Conservation (phyloP, 179 eudicot genomes). For the Drosera spatulata region DNA sequence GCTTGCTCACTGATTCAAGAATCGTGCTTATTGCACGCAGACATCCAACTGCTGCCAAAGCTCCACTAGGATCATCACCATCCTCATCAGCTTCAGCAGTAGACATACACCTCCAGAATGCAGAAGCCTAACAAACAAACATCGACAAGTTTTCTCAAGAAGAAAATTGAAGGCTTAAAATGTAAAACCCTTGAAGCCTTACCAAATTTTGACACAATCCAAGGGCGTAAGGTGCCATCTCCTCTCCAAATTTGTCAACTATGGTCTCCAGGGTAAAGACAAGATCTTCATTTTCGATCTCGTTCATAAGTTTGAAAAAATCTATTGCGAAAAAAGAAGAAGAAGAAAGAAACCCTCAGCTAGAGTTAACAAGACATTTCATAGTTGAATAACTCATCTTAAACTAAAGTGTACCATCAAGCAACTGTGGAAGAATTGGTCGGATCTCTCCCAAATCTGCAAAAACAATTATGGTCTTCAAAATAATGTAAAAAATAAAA, state of each 20-base stretch:
- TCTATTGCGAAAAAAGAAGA: conserved; percentile 26
- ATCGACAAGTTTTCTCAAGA: conserved; percentile 1
- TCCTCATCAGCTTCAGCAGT: conserved; percentile 92
- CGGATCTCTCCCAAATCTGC: conserved; percentile 94
- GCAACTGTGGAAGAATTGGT: conserved; percentile 91
- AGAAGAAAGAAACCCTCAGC: not conserved
- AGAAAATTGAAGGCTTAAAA: not conserved
- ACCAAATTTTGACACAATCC: conserved; percentile 99
- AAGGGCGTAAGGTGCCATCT: conserved; percentile 99
- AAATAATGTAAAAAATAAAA: not conserved
- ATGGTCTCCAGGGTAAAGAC: conserved; percentile 97
- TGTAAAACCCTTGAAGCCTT: not conserved
- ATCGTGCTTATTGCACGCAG: conserved; percentile 97
- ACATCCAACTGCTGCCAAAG: conserved; percentile 99
- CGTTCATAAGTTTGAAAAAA: conserved; percentile 95
- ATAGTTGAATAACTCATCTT: not conserved
- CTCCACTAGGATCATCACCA: conserved; percentile 97
- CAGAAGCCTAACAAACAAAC: conserved; percentile 56
- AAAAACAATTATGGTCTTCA: not conserved
- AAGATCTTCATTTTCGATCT: conserved; percentile 99
- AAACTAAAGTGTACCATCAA: conserved; percentile 53
- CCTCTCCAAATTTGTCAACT: conserved; percentile 99
- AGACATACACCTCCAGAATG: conserved; percentile 95
- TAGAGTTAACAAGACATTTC: not conserved
- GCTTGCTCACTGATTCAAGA: conserved; percentile 93